Evolutionary conservation across 768 basidiomycete species (phyloP).

Genomic region (Hygrocybe coccinea): DNA sequence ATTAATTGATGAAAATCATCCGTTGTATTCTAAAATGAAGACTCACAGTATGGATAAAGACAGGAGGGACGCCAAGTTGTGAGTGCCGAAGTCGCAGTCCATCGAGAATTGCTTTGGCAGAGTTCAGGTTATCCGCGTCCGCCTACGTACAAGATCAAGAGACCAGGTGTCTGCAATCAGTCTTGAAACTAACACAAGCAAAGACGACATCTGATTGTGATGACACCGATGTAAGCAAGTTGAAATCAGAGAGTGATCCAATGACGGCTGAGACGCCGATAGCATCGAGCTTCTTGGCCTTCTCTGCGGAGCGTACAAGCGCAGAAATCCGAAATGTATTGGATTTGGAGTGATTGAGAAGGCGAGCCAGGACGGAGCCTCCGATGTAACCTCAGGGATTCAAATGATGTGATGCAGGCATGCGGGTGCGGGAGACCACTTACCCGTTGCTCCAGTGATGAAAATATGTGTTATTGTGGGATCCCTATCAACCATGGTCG

Average conservation of each 20-base stretch:
- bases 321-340: constrained; percentile 41
- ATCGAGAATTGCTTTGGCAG: constrained; percentile 42
- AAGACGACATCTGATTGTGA: constrained; percentile 44
- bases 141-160: background rate
- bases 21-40: background rate
- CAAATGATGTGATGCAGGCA: background rate
- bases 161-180: background rate
- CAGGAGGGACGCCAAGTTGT: constrained; percentile 38
- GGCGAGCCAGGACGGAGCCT: constrained; percentile 45
- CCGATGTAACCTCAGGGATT: constrained; percentile 48
- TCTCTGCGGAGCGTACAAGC: constrained; percentile 42
- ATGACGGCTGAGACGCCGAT: constrained; percentile 37
- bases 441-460: constrained; percentile 5
- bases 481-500: background rate
- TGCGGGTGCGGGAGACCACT: background rate
- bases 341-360: constrained; percentile 41
- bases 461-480: background rate
- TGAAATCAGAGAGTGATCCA: constrained; percentile 38
- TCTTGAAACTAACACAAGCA: constrained; percentile 31
- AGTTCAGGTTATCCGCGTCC: constrained; percentile 39
- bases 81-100: constrained; percentile 48
- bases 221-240: constrained; percentile 36
- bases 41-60: constrained; percentile 60
- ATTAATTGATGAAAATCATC: background rate
- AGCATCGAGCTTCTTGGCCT: constrained; percentile 31